phyloP scores from a whole-genome alignment of 495 filamentous ascomycete species.

The Lophiotrema nucula region DNA sequence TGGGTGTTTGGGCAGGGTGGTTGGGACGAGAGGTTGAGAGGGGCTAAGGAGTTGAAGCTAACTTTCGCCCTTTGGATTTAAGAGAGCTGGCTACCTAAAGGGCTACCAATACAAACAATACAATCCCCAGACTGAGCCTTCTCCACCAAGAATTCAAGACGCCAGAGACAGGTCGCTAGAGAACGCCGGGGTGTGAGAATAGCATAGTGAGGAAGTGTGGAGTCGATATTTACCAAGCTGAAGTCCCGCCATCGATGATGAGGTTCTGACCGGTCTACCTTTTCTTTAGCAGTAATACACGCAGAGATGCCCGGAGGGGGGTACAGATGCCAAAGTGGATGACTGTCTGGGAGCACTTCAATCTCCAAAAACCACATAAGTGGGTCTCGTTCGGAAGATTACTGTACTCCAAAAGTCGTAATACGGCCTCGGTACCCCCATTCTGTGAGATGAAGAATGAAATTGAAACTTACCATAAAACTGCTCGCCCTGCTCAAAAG shows the following conservation, averaged over 20 bases:
- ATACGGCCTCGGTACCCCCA: too few relatives aligned
- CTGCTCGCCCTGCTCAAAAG: conserved; percentile 64
- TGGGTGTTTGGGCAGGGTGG: conserved; percentile 43
- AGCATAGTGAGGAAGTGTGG: too few relatives aligned
- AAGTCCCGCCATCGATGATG: conserved; percentile 35
- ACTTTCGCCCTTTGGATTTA: not conserved
- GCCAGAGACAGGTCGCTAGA: not conserved
- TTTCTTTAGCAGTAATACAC: too few relatives aligned
- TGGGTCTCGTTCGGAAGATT: too few relatives aligned
- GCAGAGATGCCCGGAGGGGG: too few relatives aligned
- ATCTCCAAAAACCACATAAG: too few relatives aligned
- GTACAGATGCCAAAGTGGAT: too few relatives aligned
- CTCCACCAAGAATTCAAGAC: not conserved
- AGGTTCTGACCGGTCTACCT: conserved; percentile 56
- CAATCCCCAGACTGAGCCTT: not conserved
- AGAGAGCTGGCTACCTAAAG: not conserved
- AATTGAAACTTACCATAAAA: conserved; percentile 71
- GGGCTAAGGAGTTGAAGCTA: not conserved
- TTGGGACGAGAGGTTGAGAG: conserved; percentile 20
- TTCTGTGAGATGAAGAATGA: not conserved
- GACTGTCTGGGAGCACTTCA: too few relatives aligned
- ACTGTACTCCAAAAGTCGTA: too few relatives aligned
- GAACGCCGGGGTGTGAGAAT: not conserved
- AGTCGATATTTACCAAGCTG: conserved; percentile 23
- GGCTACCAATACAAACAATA: not conserved